These are phyloP conservation scores for Paecilomyces formosus DNA, from an alignment of 2,329 filamentous ascomycete species.

Conservation along the genomic window DNA sequence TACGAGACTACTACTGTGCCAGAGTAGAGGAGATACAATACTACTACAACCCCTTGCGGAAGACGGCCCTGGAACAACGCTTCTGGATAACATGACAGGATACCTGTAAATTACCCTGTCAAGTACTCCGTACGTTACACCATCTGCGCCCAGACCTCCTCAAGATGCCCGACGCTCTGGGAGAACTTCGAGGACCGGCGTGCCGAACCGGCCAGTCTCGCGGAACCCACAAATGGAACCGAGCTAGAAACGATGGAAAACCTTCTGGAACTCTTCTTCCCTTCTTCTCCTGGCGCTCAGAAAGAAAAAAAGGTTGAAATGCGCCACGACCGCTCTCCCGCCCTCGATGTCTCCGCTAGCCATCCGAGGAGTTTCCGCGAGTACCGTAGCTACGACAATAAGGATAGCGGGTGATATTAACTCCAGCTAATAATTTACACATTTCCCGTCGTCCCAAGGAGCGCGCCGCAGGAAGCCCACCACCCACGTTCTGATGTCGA, in stretches of 20 bases:
- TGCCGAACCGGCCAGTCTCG: background rate
- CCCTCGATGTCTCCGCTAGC: background rate
- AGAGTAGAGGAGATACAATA: too few species aligned
- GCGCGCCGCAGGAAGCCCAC: background rate
- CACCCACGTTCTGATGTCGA: background rate
- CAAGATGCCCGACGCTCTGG: background rate
- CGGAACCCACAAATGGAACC: background rate
- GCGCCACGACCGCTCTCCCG: background rate
- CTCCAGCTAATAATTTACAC: background rate
- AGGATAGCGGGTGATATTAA: background rate
- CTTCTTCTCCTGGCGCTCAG: background rate
- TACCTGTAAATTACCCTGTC: background rate
- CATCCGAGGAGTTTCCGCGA: background rate
- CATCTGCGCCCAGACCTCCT: background rate
- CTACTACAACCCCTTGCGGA: background rate
- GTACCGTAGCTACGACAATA: background rate
- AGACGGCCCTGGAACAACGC: background rate
- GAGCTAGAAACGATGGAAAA: conserved; percentile 6
- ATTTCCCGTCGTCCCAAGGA: background rate
- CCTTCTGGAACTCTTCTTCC: conserved; percentile 4
- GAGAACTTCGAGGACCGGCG: background rate
- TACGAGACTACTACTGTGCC: background rate
- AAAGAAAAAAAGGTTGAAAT: background rate
- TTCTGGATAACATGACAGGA: background rate
- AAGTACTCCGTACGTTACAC: background rate